Evolutionary conservation across 352 stramenopile genomes (phyloP), one percentile per base, ranked within the genome.

Genomic region (Phytophthora colocasiae): DNA sequence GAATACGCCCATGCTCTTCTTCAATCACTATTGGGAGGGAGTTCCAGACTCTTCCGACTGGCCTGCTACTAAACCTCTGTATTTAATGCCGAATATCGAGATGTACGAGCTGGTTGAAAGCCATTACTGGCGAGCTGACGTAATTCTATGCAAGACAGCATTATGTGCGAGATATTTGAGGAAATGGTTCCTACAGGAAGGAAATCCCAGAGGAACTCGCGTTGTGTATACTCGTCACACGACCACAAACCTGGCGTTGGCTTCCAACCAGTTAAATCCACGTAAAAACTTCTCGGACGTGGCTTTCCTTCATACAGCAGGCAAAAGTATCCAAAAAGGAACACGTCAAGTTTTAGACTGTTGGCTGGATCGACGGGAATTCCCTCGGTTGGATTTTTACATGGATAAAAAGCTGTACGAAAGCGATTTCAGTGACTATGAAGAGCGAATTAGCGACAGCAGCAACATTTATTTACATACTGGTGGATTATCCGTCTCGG

Each of bases 191-290:
- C 19, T 26, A 8, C 83, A 90, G 29, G 64, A 92, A 27, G 79
- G 80, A 6, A 90, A 92, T 27, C 78, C 76, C 11, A 75, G 78
- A 27, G 69, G 77, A 39, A 60, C 80, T 0, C 57, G 69, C 5
- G 77, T 92, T 3, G 58, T 90, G 9, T 91, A 82, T 56, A 89
- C 80, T 4, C 76, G 78, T 26, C 81, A 91, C 56, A 90, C 81
- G 36, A 77, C 80, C n/a, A 81, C 73, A 1, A 75, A 92, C 26
- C 61, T 85, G 12, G 71, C 81, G 9, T 62, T 85, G 12, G 71
- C 81, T 8, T 62, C 41, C 1, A 43, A 45, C 0, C 11, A 31
- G 12, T 26, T 14, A n/a, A 47, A 78, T 31, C 5, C 39, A 10
- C 11, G 31, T 1, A 41, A 86, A 27, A 75, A 89, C 41, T 86